Base-by-base conservation (phyloP, 106 monocot genomes). In the Acanthochlamys bracteata region DNA sequence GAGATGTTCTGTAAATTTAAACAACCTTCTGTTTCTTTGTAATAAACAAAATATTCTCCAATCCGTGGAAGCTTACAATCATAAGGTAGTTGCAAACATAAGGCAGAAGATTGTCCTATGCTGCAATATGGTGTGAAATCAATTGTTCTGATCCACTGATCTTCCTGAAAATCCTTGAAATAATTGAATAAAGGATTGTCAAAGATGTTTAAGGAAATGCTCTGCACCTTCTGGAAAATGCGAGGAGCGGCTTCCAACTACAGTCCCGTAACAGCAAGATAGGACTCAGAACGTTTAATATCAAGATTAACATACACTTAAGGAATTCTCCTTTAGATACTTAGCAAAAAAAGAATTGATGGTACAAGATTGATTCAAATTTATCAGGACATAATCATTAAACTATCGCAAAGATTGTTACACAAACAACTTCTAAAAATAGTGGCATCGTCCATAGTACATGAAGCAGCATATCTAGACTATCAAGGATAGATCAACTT, bases 201-300 rank as follows among this genome's bases (percentile, higher is more conserved):
- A 62, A 54, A 60, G 17, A 71, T 21, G 40, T 11, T 25, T 57
- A n/a, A 39, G 17, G 80, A 63, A 61, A 49, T 47, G 24, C 27
- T 25, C 13, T 24, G 14, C 13, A 66, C 23, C 59, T 51, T 25
- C 65, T 64, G 64, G 69, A 82, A 95, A 46, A 95, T 75, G 57
- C 75, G 76, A 24, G 94, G 94, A 27, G 94, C 93, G 66, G 79
- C 90, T 68, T 55, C 26, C 43, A 95, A 75, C 94, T 95, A 66
- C 22, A 56, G 57, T 13, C 7, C 13, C 43, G 7, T 9, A 45
- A 9, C 43, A 45, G 7, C 43, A 45, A 13, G 43, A 45, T n/a
- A n/a, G n/a, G 43, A 9, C 43, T 45, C 10, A 45, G 7, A 45
- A 45, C 13, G 7, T 13, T 45, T 9, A 45, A 45, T 45, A 45